Evolutionary conservation across 495 filamentous ascomycete species (phyloP), one percentile per base, ranked within the genome.

Genomic region (Thozetella sp.): DNA sequence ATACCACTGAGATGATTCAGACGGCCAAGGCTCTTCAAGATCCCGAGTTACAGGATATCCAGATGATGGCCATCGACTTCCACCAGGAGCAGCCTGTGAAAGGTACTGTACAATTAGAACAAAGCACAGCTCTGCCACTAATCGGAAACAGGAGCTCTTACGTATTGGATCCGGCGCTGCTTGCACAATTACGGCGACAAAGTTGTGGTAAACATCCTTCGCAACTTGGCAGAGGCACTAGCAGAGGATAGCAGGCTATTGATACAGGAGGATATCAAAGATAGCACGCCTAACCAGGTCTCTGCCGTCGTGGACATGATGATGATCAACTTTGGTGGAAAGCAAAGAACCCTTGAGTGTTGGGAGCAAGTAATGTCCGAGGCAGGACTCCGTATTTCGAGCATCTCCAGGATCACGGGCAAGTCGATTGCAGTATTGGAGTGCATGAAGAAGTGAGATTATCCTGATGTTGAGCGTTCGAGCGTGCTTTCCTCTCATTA

Each of bases 111-210:
- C n/a, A n/a, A n/a, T n/a, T n/a, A n/a, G n/a, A n/a, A n/a, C n/a
- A n/a, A n/a, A n/a, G 61, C 54, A 46, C 50, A 4, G n/a, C 20
- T 22, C 15, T 55, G n/a, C 2, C 43, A 26, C 59, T 68, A 19
- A 68, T n/a, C 45, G 26, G 17, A 19, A n/a, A 19, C 54, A 77
- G 77, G 73, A 6, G 80, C 81, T 2, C 61, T 74, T 2, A 67
- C 70, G 1, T 83, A 82, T 63, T 79, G 69, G 56, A 68, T 78
- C 51, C 79, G 79, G 50, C 64, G 70, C 17, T 72, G 81, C 6
- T 65, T 83, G 0, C 80, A 84, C 60, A 73, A 83, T 64, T 82
- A 74, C 69, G 58, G 71, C 3, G 77, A 80, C 45, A 17, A 20
- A 6, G 51, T 53, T 0, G 60, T 60, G 52, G 53, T 50, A 2